Evolutionary conservation across 139 green algal species (phyloP).

Genomic region (Tetradesmus obliquus): DNA sequence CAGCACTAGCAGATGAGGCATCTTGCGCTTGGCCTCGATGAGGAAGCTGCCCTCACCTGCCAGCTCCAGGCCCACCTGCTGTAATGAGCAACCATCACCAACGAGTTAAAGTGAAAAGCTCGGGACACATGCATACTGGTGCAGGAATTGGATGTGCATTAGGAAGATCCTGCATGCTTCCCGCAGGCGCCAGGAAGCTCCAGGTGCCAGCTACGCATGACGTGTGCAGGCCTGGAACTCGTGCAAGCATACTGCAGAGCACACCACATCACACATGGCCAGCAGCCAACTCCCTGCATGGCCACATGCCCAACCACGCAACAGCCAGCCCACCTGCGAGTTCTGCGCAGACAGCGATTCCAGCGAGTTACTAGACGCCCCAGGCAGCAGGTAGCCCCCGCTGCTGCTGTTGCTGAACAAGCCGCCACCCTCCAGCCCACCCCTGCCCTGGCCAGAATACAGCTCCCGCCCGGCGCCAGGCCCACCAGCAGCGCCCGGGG

Average conservation of each 20-base stretch:
- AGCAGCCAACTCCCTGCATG: neutral
- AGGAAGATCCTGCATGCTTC: too few species aligned
- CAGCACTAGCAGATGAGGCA: neutral
- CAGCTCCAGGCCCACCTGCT: neutral
- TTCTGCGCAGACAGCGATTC: neutral
- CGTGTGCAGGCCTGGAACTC: too few species aligned
- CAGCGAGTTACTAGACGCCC: neutral
- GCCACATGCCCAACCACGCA: neutral
- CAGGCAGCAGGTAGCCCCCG: conserved; percentile 30
- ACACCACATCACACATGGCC: too few species aligned
- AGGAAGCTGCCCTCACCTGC: conserved; percentile 34
- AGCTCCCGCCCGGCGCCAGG: neutral
- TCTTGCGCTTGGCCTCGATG: conserved; percentile 50
- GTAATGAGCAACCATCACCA: too few species aligned
- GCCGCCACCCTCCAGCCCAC: conserved; percentile 9
- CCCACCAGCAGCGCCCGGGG: neutral
- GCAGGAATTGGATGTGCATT: too few species aligned
- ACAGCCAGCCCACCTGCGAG: neutral
- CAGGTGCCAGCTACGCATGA: too few species aligned
- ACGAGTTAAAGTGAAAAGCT: too few species aligned
- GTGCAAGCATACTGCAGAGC: too few species aligned
- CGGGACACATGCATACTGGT: too few species aligned
- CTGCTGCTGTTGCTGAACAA: conserved; percentile 7
- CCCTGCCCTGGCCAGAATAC: neutral
- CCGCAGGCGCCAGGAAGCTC: too few species aligned